A percentile compares a stretch with the other conserved stretches of the same genome.
Conservation (phyloP, 495 filamentous ascomycete species). For the Aspergillus campestris region DNA sequence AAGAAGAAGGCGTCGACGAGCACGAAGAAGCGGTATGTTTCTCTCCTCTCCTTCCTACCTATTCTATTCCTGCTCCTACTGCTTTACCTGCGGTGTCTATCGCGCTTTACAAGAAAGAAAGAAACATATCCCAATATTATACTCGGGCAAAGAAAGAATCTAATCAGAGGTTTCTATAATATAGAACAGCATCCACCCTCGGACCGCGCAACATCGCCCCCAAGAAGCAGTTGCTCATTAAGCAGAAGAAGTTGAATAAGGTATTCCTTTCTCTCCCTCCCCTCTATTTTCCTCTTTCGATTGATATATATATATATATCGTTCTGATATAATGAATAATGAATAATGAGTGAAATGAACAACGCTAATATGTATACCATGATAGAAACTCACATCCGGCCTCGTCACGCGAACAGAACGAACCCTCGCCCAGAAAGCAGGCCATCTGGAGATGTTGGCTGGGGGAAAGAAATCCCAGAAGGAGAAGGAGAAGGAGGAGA, state of each 20-base stretch:
- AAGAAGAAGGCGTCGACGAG: conserved; percentile 26
- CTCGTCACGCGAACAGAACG: conserved; percentile 58
- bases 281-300: neutral
- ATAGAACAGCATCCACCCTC: conserved; percentile 37
- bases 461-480: conserved; percentile 54
- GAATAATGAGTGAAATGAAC: no score
- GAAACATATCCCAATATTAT: neutral
- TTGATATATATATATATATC: no score
- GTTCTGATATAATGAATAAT: no score
- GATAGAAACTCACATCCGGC: conserved; percentile 60
- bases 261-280: conserved; percentile 22
- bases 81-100: neutral
- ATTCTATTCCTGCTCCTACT: neutral
- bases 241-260: conserved; percentile 55
- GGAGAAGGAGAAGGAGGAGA: conserved; percentile 16
- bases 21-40: conserved; percentile 27
- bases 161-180: neutral
- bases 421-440: conserved; percentile 57
- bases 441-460: conserved; percentile 62
- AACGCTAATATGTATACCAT: no score
- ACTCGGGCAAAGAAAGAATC: neutral
- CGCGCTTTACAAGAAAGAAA: neutral
- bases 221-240: conserved; percentile 53
- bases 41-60: neutral
- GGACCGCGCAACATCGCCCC: conserved; percentile 58